Base-by-base conservation (phyloP, 116 monocot species). In the Papilionanthe hybrid region DNA sequence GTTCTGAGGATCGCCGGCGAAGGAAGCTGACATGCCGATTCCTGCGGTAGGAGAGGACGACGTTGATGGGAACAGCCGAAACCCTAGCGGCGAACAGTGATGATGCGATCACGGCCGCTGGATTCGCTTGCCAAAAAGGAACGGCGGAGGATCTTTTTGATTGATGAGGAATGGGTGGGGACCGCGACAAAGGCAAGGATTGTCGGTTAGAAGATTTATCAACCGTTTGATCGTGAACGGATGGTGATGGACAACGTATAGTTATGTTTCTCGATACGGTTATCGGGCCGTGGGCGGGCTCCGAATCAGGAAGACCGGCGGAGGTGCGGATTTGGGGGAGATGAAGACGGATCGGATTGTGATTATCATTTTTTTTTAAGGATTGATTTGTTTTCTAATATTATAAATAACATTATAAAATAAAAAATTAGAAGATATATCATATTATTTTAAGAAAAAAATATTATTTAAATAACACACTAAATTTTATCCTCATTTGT, bases 101-200 rank as follows among this genome's bases (percentile, higher is more conserved):
- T 76, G 76, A 42, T 25, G 76, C 22, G 81, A 81, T 84, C 84
- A 79, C 50, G 53, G 67, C 84, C 84, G 79, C 79, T 84, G 41
- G 75, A 42, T 79, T 79, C 20, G 19, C 44, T 42, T 13, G 7
- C 9, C 32, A 9, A 11, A 73, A 73, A 73, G 73, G 73, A 11
- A 73, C 73, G 73, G 73, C 73, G 73, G 19, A 43, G 19, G 73
- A 73, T 73, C 73, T 73, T 73, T 73, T 73, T 69, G 73, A 22
- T 44, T 73, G 73, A 43, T 73, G 73, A n/a, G 20, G 22, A n/a
- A 44, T 41, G 22, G 44, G 73, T 1, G n/a, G 73, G 73, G 43
- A 19, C 43, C 73, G 22, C 73, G 1, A 17, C 32, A 17, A 37
- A 53, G 15, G 17, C 6, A 12, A 30, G 1, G 13, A n/a, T n/a